Conservation (phyloP, 768 basidiomycete species). For the Tricholoma matsutake region DNA sequence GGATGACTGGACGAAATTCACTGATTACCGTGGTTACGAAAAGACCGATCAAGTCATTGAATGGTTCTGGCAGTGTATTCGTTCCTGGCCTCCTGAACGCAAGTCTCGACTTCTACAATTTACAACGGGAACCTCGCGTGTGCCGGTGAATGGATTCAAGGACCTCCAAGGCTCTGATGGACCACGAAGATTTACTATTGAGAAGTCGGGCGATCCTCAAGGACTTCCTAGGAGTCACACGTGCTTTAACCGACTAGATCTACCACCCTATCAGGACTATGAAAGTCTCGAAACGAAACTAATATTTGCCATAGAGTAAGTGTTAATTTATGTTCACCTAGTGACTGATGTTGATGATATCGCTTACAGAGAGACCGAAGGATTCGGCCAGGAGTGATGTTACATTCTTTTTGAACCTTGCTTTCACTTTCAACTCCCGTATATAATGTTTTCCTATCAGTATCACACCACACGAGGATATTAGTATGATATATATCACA, state of each 20-base stretch:
- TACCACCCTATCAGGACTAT: constrained; percentile 88
- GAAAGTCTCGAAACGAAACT: constrained; percentile 85
- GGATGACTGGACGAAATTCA: constrained; percentile 93
- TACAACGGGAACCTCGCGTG: constrained; percentile 80
- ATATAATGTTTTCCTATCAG: neutral
- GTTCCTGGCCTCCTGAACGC: constrained; percentile 86
- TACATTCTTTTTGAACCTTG: constrained; percentile 5
- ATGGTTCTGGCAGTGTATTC: constrained; percentile 95
- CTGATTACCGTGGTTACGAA: constrained; percentile 86
- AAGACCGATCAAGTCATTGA: constrained; percentile 86
- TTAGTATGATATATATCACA: neutral
- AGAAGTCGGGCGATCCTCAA: constrained; percentile 88
- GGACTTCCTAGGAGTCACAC: constrained; percentile 90
- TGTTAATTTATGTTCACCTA: constrained; percentile 1
- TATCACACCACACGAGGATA: neutral
- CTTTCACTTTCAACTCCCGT: neutral
- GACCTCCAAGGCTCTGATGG: constrained; percentile 93
- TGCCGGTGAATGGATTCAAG: constrained; percentile 92
- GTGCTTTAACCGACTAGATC: constrained; percentile 87
- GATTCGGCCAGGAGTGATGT: constrained; percentile 61
- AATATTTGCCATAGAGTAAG: constrained; percentile 79
- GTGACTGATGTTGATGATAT: constrained; percentile 1
- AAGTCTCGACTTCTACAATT: constrained; percentile 88
- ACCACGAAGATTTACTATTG: constrained; percentile 89
- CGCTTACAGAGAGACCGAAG: constrained; percentile 65